Percentiles rank a stretch among this genome's conserved stretches.
Evolutionary conservation across 306 rosid species (phyloP).

Genomic region (Spatholobus suberectus): DNA sequence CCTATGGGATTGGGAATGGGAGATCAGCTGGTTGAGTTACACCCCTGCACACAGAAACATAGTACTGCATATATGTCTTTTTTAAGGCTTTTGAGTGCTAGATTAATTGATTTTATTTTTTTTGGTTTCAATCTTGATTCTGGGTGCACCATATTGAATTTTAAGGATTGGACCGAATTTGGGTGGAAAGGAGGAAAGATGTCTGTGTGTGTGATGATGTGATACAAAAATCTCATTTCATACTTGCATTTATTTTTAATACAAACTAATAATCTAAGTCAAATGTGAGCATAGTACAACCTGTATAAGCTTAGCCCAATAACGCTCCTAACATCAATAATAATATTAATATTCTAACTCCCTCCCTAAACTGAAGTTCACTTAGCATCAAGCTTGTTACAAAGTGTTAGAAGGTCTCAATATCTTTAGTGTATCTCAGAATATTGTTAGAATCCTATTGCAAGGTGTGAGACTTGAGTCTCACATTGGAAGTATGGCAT

Average conservation of each 20-base stretch:
- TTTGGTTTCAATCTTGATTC: conserved; percentile 3
- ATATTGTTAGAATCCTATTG: background rate
- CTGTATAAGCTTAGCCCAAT: background rate
- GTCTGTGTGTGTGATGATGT: background rate
- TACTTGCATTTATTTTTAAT: background rate
- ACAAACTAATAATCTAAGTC: background rate
- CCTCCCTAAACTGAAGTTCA: background rate
- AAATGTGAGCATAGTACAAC: background rate
- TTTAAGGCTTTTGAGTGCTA: background rate
- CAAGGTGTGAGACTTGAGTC: background rate
- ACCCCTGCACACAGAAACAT: background rate
- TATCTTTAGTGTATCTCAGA: background rate
- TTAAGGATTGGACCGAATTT: background rate
- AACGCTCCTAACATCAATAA: background rate
- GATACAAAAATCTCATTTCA: background rate
- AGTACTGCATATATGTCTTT: background rate
- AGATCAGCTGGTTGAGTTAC: background rate
- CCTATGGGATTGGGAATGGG: background rate
- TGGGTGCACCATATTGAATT: conserved; percentile 1
- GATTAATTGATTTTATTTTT: background rate
- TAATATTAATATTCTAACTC: background rate
- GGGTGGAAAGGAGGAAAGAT: background rate
- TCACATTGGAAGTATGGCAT: background rate
- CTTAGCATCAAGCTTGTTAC: background rate
- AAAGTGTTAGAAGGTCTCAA: background rate